Base-by-base conservation (phyloP, 2,329 filamentous ascomycete genomes). In the Phyllosticta paracitricarpa region DNA sequence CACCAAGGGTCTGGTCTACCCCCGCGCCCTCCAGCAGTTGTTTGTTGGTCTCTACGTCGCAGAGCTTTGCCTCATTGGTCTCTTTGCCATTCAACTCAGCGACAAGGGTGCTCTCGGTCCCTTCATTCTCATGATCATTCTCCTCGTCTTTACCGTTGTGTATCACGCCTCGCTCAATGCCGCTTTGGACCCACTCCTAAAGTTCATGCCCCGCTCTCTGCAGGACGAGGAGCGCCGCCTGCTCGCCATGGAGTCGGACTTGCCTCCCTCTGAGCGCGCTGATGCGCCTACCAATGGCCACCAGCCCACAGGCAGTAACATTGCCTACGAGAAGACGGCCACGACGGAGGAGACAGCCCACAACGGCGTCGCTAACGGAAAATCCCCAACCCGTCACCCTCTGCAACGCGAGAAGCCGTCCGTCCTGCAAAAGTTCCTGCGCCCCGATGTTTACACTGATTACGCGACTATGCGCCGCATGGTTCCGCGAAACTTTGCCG, bases 21-120 rank as follows among this genome's bases (percentile, higher is more conserved):
- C 75, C 59, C 75, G 76, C 26, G 78, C 78, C 4, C 64, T 81
- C 26, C 73, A 77, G 61, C 78, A 80, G 56, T 72, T 80, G 40
- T 74, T 76, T 9, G 76, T 74, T 3, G 78, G 78, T 57, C 68
- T 80, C 17, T 81, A 80, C 61, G 70, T 81, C 4, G 76, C 77
- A 8, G 75, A 79, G 63, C 68, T 77, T n/a, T 78, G 77, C 62
- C 68, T 80, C 24, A 77, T 79, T 6, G 78, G 78, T 6, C 60
- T 76, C 24, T 79, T 76, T 70, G 56, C 61, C 7, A 59, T 62
- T 24, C 53, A 59, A 51, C 55, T 62, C 2, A 54, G 57, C 22
- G 26, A 70, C 48, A 59, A 72, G 19, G 69, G 68, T 51, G 57
- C 68, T 52, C 71, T 72, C 1, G 72, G 73, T 7, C 72, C 73